A percentile compares a stretch with the other conserved stretches of the same genome.
phyloP scores from a whole-genome alignment of 176 grass and related monocot species.

The Rhynchospora tenuis region DNA sequence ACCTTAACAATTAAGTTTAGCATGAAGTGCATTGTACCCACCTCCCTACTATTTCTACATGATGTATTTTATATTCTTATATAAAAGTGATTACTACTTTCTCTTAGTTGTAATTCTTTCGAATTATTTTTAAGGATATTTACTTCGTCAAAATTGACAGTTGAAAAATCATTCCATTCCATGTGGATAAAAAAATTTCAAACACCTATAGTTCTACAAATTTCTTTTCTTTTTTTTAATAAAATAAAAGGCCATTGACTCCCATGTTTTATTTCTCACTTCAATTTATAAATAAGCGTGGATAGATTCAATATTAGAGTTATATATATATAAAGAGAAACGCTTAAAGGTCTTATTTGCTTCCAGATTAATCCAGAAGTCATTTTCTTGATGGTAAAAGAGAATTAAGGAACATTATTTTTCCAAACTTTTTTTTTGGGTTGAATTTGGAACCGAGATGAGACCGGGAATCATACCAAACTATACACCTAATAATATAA shows the following conservation, averaged over 20 bases:
- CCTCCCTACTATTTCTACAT: background rate
- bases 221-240: background rate
- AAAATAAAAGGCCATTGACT: background rate
- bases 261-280: background rate
- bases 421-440: background rate
- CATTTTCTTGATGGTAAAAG: constrained; percentile 9
- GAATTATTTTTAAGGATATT: background rate
- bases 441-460: background rate
- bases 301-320: background rate
- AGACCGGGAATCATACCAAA: background rate
- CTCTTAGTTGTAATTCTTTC: background rate
- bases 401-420: background rate
- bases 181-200: background rate
- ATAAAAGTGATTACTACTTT: background rate
- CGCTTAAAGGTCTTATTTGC: background rate
- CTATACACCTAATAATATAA: background rate
- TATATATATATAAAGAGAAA: no score
- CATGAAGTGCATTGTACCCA: background rate
- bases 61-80: background rate
- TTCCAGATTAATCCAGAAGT: background rate
- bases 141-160: background rate
- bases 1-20: constrained; percentile 13
- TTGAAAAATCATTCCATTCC: background rate
- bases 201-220: background rate
- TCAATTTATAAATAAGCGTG: background rate